Evolutionary conservation across 192 early-diverging fungal genomes (phyloP).

Genomic region (Coemansia sp.): DNA sequence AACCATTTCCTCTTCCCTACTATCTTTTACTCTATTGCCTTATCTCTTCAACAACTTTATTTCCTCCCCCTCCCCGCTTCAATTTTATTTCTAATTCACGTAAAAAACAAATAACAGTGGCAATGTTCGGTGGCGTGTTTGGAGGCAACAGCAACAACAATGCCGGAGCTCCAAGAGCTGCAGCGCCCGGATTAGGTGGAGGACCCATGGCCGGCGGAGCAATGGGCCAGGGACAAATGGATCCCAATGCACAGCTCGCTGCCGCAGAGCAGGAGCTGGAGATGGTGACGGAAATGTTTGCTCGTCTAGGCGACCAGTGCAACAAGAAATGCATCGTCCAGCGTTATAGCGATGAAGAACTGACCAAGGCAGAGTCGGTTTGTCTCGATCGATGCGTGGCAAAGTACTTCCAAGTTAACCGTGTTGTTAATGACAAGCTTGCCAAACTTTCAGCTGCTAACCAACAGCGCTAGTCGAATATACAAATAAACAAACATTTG

Average conservation of each 20-base stretch:
- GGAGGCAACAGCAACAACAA: constrained; percentile 22
- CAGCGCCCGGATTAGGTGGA: constrained; percentile 20
- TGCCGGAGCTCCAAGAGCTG: constrained; percentile 13
- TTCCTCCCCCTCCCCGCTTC: not conserved
- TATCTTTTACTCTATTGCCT: no score
- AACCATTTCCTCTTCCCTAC: no score
- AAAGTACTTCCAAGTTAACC: constrained; percentile 85
- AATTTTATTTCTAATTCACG: constrained; percentile 4
- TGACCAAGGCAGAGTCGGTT: constrained; percentile 89
- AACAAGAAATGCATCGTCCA: constrained; percentile 82
- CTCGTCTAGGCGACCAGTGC: constrained; percentile 76
- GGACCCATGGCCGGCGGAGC: constrained; percentile 21
- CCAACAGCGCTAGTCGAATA: constrained; percentile 18
- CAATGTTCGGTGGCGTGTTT: constrained; percentile 52
- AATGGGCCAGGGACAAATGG: constrained; percentile 35
- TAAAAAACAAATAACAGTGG: not conserved
- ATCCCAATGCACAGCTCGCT: constrained; percentile 48
- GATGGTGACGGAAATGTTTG: constrained; percentile 79
- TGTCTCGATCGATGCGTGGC: constrained; percentile 87
- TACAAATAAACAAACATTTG: constrained; percentile 8
- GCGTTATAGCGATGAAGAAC: constrained; percentile 74
- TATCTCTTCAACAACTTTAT: not conserved
- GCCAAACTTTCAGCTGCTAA: constrained; percentile 55
- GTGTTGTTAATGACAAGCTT: constrained; percentile 73
- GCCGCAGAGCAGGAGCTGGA: constrained; percentile 81